A percentile compares a stretch with the other conserved stretches of the same genome.
Conservation (phyloP, 495 filamentous ascomycete genomes). For the Cetradonia linearis region DNA sequence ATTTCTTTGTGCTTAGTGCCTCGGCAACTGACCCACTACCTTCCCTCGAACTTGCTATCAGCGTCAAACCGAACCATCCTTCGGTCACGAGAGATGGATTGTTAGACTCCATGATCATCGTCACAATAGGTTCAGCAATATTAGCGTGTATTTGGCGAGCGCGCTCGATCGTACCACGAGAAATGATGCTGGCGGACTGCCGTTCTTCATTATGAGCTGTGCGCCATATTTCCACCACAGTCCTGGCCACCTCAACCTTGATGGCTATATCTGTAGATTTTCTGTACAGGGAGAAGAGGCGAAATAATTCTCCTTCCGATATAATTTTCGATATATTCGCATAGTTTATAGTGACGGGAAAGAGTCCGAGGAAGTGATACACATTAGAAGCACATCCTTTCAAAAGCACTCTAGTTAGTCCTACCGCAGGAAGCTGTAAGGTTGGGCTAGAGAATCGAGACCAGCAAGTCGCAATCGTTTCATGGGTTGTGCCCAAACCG, state of each 20-base stretch:
- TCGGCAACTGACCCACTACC: conserved; percentile 44
- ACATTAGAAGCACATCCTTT: conserved; percentile 46
- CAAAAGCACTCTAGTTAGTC: conserved; percentile 54
- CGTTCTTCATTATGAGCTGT: conserved; percentile 38
- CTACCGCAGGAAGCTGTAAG: conserved; percentile 6
- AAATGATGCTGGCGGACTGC: not conserved
- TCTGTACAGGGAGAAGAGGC: conserved; percentile 46
- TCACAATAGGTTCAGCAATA: conserved; percentile 43
- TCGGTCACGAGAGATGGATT: conserved; percentile 61
- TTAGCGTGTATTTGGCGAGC: conserved; percentile 32
- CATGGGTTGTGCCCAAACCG: conserved; percentile 51
- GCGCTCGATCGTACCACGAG: not conserved
- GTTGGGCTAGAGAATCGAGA: conserved; percentile 37
- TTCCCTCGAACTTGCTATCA: conserved; percentile 47
- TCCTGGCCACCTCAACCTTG: conserved; percentile 64
- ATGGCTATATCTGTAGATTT: conserved; percentile 52
- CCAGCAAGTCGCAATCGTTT: conserved; percentile 54
- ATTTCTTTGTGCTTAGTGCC: conserved; percentile 39
- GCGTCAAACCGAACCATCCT: conserved; percentile 62
- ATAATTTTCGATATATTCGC: no score
- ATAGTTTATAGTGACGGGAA: no score
- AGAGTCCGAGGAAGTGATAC: conserved; percentile 32
- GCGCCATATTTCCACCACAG: conserved; percentile 53
- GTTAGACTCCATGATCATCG: conserved; percentile 49
- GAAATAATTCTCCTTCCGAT: conserved; percentile 31